Base-by-base conservation (phyloP, 2,329 filamentous ascomycete genomes). In the Xylaria sp. region DNA sequence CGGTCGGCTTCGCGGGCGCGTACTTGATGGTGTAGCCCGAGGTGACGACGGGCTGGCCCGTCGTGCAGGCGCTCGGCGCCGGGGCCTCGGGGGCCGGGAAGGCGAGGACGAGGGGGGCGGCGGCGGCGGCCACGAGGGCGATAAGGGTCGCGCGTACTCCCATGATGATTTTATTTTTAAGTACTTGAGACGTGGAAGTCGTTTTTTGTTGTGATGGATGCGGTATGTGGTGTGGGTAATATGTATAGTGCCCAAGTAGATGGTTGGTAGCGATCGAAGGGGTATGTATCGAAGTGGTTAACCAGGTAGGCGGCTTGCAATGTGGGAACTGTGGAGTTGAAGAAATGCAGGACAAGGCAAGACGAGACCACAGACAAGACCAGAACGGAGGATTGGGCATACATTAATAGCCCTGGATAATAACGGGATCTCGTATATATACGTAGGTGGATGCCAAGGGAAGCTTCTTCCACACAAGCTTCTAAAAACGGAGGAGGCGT, bases 21-120 rank as follows among this genome's bases (percentile, higher is more conserved):
- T 68, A 70, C 60, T 59, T 63, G 44, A 70, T 70, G 18, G 66
- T 63, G 50, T 68, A 70, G 22, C 68, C 68, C 8, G 64, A 63
- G 8, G 67, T 69, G 4, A 63, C 62, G 21, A 63, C 54, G 21
- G 66, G 60, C 1, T 45, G 8, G 4, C 68, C 68, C 2, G 62
- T 63, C 1, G 62, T 66, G 57, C 68, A 69, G 17, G 65, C 24
- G 1, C 50, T 52, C 16, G 53, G 26, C n/a, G 57, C 37, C 21
- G 54, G 46, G 1, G 51, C 37, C 0, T 56, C 55, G 20, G 53
- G 22, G 9, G 58, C 53, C 9, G 57, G 48, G 44, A 34, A 54
- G 37, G 57, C 56, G 29, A 64, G 56, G n/a, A 45, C 56, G n/a
- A 47, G 41, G 1, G 54, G 38, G 2, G 54, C 11, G 16, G 54